phyloP scores from a whole-genome alignment of 345 rosid species.

The Triadica sebifera region DNA sequence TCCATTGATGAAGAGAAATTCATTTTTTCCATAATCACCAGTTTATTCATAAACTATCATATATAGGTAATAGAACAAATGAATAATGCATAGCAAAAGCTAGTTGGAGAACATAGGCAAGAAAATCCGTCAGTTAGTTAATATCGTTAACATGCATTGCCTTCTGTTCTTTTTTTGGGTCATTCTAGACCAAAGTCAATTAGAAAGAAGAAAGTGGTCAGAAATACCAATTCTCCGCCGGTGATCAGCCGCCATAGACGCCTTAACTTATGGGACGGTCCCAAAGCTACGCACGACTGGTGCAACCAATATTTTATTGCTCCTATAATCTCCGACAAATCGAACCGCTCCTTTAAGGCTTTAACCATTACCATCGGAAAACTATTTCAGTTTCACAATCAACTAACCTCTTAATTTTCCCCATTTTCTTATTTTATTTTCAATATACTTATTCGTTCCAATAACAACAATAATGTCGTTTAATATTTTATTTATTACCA shows the following conservation, averaged over 20 bases:
- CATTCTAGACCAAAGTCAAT: too few relatives aligned
- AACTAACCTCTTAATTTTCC: too few relatives aligned
- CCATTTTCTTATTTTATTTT: not conserved
- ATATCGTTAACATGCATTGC: too few relatives aligned
- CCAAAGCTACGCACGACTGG: not conserved
- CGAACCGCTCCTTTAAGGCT: not conserved
- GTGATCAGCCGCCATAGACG: not conserved
- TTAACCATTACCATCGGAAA: not conserved
- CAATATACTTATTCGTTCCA: not conserved
- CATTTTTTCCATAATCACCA: too few relatives aligned
- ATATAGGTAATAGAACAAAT: too few relatives aligned
- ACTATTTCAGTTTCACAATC: not conserved
- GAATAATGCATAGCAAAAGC: too few relatives aligned
- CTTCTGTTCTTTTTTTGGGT: too few relatives aligned
- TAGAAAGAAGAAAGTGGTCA: too few relatives aligned
- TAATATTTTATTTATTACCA: not conserved
- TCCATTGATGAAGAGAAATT: too few relatives aligned
- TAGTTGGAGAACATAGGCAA: too few relatives aligned
- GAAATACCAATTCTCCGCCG: not conserved
- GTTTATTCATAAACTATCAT: too few relatives aligned
- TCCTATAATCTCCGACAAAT: conserved; percentile 1
- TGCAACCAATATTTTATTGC: not conserved
- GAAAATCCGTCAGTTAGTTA: too few relatives aligned
- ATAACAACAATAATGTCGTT: conserved; percentile 7
- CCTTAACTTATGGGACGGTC: conserved; percentile 1